Conservation (phyloP, 2,329 filamentous ascomycete species). For the Phaeophleospora eucalypticola region DNA sequence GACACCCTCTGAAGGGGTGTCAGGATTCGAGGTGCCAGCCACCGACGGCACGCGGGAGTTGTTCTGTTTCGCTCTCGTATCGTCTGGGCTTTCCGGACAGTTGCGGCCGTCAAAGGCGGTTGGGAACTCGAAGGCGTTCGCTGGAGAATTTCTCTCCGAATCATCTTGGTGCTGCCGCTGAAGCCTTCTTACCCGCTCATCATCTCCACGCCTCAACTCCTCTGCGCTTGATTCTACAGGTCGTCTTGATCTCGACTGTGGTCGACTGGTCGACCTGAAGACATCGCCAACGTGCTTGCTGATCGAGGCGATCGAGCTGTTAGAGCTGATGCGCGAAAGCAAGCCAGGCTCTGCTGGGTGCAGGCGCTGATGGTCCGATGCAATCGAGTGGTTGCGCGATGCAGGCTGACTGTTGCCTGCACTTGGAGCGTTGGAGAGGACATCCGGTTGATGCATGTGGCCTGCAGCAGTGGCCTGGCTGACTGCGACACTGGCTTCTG, state of each 20-base stretch:
- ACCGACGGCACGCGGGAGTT: conserved; percentile 22
- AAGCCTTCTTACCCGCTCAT: conserved; percentile 32
- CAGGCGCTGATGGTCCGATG: conserved; percentile 17
- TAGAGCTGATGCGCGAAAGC: conserved; percentile 27
- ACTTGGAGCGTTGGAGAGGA: conserved; percentile 24
- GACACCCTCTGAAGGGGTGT: conserved; percentile 34
- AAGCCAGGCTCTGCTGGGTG: conserved; percentile 16
- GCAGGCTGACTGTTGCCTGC: conserved; percentile 24
- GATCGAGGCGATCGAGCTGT: conserved; percentile 26
- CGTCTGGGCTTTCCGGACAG: conserved; percentile 49
- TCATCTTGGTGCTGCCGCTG: conserved; percentile 33
- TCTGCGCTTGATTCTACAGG: conserved; percentile 29
- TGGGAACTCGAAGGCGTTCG: conserved; percentile 8
- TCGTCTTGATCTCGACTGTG: conserved; percentile 15
- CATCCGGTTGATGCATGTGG: conserved; percentile 49
- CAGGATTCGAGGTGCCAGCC: conserved; percentile 21
- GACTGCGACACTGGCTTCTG: conserved; percentile 59
- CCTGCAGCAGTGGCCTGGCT: conserved; percentile 61
- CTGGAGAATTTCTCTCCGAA: conserved; percentile 20
- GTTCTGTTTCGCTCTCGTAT: conserved; percentile 27
- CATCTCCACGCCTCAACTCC: conserved; percentile 32
- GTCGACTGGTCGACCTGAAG: conserved; percentile 12
- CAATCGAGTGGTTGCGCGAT: conserved; percentile 20
- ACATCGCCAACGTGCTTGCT: conserved; percentile 10
- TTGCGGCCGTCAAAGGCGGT: conserved; percentile 32